Evolutionary conservation across 148 eudicot genomes (phyloP), one percentile per base, ranked within the genome.

Genomic region (Chenopodium suecicum): DNA sequence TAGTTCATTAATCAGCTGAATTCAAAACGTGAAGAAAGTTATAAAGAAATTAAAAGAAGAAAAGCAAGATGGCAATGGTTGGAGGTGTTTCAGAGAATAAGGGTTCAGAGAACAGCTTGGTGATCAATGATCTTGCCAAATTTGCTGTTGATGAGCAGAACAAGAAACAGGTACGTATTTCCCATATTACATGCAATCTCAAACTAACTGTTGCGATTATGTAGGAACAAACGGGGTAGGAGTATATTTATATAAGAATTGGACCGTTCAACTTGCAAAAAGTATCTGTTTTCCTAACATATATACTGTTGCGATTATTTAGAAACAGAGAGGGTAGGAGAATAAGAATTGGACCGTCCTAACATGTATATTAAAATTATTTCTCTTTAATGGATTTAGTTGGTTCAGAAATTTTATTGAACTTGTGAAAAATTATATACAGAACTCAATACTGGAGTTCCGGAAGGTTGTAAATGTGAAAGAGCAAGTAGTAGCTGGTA

Each of bases 401-500:
- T 41, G 8, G 7, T 41, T 41, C 44, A 5, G 44, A 41, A 41
- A 41, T 41, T 41, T 41, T 17, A 56, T 17, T 6, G 3, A 76
- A 14, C 20, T 56, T 2, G 4, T 76, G 31, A 1, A 68, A 2
- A 10, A 29, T 2, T 1, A 63, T 58, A 20, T 48, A 74, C 86
- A 89, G 91, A 89, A 89, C 34, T 13, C 85, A 0, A 71, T 83
- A 74, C 80, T 89, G 75, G 83, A 86, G 79, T 80, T 86, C n/a
- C 63, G 31, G 4, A 88, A 86, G 85, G 90, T 89, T 60, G 83
- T 85, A 68, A 89, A 88, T 27, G 84, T 78, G 31, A 89, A 88
- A 48, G 70, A 81, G 70, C 92, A 89, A 78, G 86, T 86, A 6
- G 92, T 89, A 52, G 56, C 88, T 7, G 92, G 92, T 34, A 88